A percentile compares a stretch with the other conserved stretches of the same genome.
These are phyloP conservation scores for Helianthus annuus DNA, from an alignment of 129 eudicot genomes.

Conservation along the genomic window DNA sequence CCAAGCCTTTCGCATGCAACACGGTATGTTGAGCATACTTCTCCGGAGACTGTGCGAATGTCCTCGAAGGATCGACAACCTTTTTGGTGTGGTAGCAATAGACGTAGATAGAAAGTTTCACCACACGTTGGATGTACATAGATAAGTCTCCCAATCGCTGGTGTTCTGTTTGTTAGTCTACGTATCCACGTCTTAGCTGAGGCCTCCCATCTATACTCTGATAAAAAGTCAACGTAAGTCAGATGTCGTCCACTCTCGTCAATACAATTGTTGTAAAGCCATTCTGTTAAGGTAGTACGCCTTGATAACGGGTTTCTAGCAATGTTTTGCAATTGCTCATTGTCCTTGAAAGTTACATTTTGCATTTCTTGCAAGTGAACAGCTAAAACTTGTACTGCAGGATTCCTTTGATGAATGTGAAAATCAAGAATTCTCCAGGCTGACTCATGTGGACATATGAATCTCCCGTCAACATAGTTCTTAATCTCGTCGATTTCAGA, in stretches of 20 bases:
- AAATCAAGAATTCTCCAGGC: conserved; percentile 31
- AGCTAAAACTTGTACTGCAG: background rate
- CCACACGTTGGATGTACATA: conserved; percentile 13
- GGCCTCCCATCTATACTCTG: background rate
- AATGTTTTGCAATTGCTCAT: background rate
- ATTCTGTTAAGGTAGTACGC: conserved; percentile 11
- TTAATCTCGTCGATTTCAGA: conserved; percentile 17
- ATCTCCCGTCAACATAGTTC: background rate
- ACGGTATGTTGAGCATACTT: background rate
- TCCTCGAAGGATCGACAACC: background rate
- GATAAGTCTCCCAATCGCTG: conserved; percentile 5
- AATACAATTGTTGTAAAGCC: background rate
- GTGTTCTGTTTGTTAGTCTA: background rate
- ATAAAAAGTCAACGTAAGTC: background rate
- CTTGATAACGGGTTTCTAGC: background rate
- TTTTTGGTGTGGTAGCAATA: background rate
- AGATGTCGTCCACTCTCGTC: background rate
- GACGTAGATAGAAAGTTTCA: background rate
- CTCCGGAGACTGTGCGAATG: background rate
- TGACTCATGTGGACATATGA: conserved; percentile 18
- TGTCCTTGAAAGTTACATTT: background rate
- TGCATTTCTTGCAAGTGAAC: conserved; percentile 27
- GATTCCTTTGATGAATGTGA: conserved; percentile 19
- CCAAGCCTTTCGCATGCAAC: background rate
- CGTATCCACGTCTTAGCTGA: background rate